Base-by-base conservation (phyloP, 164 flowering plant species). In the Dillenia turbinata region DNA sequence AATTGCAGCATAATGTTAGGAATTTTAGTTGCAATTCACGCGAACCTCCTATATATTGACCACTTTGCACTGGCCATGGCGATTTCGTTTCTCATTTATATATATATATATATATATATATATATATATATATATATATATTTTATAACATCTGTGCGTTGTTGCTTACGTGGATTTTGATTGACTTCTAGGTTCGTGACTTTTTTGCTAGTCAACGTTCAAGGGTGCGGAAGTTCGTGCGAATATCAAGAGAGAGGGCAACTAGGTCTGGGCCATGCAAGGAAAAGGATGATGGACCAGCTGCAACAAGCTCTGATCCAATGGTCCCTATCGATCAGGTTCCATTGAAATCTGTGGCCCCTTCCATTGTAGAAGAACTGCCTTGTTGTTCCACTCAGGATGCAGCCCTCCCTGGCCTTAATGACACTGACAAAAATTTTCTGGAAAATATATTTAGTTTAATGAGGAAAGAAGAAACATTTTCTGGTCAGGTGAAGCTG, bases 401-500 rank as follows among this genome's bases (percentile, higher is more conserved):
- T 66, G 97, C 81, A 70, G 61, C 65, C 47, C 61, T 83, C 14
- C 68, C 83, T 76, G 88, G 72, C 54, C 33, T 85, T 52, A 84
- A 82, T 53, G 85, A 80, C 24, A 62, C 74, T 12, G 99, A 91
- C 9, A 86, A 73, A 62, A 66, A 73, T 24, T 94, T 94, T 69
- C 67, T 89, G 68, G 86, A 86, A 4, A 88, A 83, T 68, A 84
- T 95, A 55, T 88, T 95, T 73, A 71, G 26, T 71, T 72, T 79
- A 69, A 85, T 95, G 92, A 75, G 80, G 66, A 87, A 80, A 72
- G 97, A 89, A 73, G 94, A 83, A 69, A 77, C 90, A 50, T 95
- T 89, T 66, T 77, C 87, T 60, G 99, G 99, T 50, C 94, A 92
- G 76, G 88, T 83, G 70, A 92, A 88, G 72, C 68, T 92, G 79